Conservation (phyloP, 2,329 filamentous ascomycete genomes). For the Pleurostoma richardsiae region DNA sequence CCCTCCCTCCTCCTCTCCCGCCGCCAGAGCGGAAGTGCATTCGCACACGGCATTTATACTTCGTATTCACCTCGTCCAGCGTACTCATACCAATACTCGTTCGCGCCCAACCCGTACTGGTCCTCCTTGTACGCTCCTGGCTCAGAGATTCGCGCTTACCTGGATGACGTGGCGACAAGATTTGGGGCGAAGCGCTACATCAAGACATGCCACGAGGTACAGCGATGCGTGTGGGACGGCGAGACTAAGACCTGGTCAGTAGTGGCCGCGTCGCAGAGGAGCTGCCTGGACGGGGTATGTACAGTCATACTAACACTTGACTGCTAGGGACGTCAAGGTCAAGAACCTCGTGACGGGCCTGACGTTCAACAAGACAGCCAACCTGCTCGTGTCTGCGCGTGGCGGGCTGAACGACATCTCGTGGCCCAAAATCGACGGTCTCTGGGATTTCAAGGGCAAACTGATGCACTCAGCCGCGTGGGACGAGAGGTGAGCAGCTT, state of each 20-base stretch:
- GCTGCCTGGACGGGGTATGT: not conserved
- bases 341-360: constrained; percentile 25
- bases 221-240: not conserved
- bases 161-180: too few species aligned
- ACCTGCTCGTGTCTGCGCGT: constrained; percentile 33
- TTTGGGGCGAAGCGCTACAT: too few species aligned
- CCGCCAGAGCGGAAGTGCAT: too few species aligned
- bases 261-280: not conserved
- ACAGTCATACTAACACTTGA: constrained; percentile 18
- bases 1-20: too few species aligned
- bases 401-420: constrained; percentile 35
- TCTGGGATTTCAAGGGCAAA: constrained; percentile 34
- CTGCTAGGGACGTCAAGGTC: too few species aligned
- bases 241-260: not conserved
- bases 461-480: constrained; percentile 40
- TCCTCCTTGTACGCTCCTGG: not conserved
- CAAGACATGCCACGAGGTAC: too few species aligned
- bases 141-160: not conserved
- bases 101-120: not conserved
- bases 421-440: constrained; percentile 37
- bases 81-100: too few species aligned
- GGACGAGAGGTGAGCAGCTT: constrained; percentile 28
- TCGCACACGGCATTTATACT: too few species aligned
- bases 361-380: constrained; percentile 28
- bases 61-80: not conserved